Evolutionary conservation across 495 filamentous ascomycete genomes (phyloP), one percentile per base, ranked within the genome.

Genomic region (Xylaria nigripes): DNA sequence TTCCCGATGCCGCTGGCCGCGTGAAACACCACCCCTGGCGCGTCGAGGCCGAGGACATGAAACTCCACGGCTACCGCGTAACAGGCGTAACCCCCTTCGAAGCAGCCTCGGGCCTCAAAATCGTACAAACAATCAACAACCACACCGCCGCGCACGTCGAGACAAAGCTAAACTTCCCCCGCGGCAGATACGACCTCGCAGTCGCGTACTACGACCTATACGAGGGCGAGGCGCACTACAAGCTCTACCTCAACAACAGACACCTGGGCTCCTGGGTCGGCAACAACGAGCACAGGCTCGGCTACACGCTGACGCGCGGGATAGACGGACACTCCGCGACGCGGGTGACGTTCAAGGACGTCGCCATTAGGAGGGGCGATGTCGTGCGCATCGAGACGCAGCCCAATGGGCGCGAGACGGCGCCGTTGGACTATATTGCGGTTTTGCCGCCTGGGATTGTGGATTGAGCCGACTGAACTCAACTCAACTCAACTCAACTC

Each of bases 121-220:
- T 71, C 47, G 62, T 66, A 15, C 62, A 67, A 10, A 65, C 59
- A 7, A 16, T 41, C 9, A 58, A 47, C 36, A 81, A 81, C 53
- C 65, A 58, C 4, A 81, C 73, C 2, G 48, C 65, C 0, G 83
- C 78, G 3, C 76, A 69, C 6, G 84, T 78, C 0, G 61, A 54
- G 12, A 69, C 73, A 2, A 73, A 52, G 44, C 60, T 86, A 12
- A 44, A 65, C 2, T 76, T 76, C 49, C 50, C 70, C 2, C 68
- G 71, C 0, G 83, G 84, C 0, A 74, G 58, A 24, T 87, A 86
- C 51, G 76, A 85, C 57, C 23, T 88, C 6, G 82, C 77, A 0
- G 73, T 88, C 7, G 82, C 82, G 50, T 87, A 87, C 62, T 87
- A 76, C 57, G 85, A 88, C 59, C 55, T 81, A 23, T 70, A 73